Evolutionary conservation across 2,329 filamentous ascomycete genomes (phyloP).

Genomic region (Verticillium klebahnii): DNA sequence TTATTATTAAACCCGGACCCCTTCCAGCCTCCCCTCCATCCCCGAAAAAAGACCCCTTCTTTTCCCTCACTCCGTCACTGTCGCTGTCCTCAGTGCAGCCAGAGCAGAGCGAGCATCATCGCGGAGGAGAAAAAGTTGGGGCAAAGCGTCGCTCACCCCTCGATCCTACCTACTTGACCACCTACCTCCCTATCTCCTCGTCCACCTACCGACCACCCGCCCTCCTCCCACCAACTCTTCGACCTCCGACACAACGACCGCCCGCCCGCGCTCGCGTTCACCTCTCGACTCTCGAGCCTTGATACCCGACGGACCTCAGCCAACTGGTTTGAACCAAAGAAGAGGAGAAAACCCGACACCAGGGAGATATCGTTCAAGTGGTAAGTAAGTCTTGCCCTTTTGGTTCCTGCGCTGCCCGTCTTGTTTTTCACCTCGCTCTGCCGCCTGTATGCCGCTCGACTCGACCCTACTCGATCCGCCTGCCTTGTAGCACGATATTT

Average conservation of each 20-base stretch:
- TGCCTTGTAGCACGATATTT: background rate
- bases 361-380: background rate
- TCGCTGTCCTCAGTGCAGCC: conserved; percentile 1
- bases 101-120: background rate
- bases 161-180: background rate
- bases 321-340: background rate
- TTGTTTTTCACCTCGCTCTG: background rate
- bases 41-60: conserved; percentile 10
- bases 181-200: background rate
- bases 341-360: background rate
- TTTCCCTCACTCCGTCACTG: conserved; percentile 14
- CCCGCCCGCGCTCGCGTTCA: background rate
- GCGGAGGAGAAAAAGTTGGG: background rate
- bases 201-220: background rate
- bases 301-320: background rate
- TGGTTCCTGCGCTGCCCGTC: background rate
- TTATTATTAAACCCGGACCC: conserved; percentile 18
- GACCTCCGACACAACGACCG: background rate
- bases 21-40: conserved; percentile 16
- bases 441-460: background rate
- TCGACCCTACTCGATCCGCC: background rate
- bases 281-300: background rate
- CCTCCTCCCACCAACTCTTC: background rate
- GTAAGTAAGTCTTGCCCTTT: background rate
- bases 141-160: background rate